Evolutionary conservation across 192 early-diverging fungal genomes (phyloP).

Genomic region (Coemansia sp.): DNA sequence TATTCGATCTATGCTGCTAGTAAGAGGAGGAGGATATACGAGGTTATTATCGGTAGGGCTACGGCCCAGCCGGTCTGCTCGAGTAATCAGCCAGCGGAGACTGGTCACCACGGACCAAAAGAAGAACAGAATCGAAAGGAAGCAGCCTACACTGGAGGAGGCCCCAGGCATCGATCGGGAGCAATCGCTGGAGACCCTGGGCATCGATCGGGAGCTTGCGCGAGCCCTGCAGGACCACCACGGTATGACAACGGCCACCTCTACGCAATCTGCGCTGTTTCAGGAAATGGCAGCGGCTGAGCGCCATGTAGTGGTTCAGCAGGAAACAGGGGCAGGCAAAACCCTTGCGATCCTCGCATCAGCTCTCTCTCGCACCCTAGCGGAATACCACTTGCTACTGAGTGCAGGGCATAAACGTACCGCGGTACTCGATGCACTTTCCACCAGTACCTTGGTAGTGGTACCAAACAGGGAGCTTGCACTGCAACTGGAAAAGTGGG

Average conservation of each 20-base stretch:
- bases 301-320: constrained; percentile 17
- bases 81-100: no score
- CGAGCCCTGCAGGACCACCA: constrained; percentile 7
- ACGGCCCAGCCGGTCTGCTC: no score
- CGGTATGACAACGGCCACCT: background rate
- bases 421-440: constrained; percentile 1
- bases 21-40: no score
- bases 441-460: constrained; percentile 19
- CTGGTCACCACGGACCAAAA: no score
- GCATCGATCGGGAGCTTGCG: constrained; percentile 7
- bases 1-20: no score
- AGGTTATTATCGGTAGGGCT: no score
- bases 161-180: background rate
- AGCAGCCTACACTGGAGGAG: no score
- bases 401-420: background rate
- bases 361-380: constrained; percentile 18
- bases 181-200: background rate
- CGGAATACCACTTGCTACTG: constrained; percentile 7
- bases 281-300: background rate
- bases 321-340: constrained; percentile 41
- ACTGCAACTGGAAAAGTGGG: constrained; percentile 40
- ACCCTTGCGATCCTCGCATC: constrained; percentile 15
- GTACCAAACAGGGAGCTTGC: constrained; percentile 50
- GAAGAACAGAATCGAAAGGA: no score
- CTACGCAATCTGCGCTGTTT: constrained; percentile 12